Percentiles rank a stretch among this genome's conserved stretches.
Evolutionary conservation across 2,329 filamentous ascomycete species (phyloP).

Genomic region (Trichothecium roseum): DNA sequence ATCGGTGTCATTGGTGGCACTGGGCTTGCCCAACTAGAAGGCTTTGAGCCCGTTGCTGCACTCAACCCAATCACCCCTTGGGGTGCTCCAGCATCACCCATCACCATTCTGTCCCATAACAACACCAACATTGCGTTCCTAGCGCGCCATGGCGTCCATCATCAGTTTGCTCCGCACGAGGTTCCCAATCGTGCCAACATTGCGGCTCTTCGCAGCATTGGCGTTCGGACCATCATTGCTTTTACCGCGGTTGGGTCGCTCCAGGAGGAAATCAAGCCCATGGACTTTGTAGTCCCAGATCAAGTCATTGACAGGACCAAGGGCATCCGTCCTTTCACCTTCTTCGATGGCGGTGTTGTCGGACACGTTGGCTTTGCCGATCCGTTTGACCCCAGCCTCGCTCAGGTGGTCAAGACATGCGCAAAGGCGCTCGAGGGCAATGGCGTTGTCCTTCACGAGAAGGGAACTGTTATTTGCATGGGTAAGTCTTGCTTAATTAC

Average conservation of each 20-base stretch:
- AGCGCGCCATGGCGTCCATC: slow-evolving; percentile 80
- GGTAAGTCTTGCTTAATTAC: slow-evolving; percentile 38
- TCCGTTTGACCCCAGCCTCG: slow-evolving; percentile 76
- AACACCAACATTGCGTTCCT: slow-evolving; percentile 83
- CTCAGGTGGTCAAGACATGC: slow-evolving; percentile 66
- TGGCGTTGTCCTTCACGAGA: slow-evolving; percentile 73
- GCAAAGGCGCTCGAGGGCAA: slow-evolving; percentile 70
- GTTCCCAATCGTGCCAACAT: slow-evolving; percentile 95
- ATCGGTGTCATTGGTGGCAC: slow-evolving; percentile 93
- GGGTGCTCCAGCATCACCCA: slow-evolving; percentile 66
- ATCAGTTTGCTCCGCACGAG: slow-evolving; percentile 87
- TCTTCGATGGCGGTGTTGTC: slow-evolving; percentile 87
- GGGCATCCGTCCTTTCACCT: slow-evolving; percentile 87
- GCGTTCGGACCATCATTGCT: slow-evolving; percentile 83
- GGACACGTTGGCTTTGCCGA: slow-evolving; percentile 93
- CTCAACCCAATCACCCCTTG: slow-evolving; percentile 76
- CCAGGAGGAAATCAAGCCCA: slow-evolving; percentile 84
- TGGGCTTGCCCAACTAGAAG: slow-evolving; percentile 76
- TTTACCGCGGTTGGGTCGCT: slow-evolving; percentile 92
- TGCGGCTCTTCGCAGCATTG: slow-evolving; percentile 84
- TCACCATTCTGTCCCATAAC: slow-evolving; percentile 81
- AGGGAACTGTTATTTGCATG: slow-evolving; percentile 86
- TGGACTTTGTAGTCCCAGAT: slow-evolving; percentile 94
- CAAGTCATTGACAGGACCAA: slow-evolving; percentile 97
- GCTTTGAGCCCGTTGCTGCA: slow-evolving; percentile 74